Conservation (phyloP, 148 eudicot species). For the Tetragonia tetragonoides region DNA sequence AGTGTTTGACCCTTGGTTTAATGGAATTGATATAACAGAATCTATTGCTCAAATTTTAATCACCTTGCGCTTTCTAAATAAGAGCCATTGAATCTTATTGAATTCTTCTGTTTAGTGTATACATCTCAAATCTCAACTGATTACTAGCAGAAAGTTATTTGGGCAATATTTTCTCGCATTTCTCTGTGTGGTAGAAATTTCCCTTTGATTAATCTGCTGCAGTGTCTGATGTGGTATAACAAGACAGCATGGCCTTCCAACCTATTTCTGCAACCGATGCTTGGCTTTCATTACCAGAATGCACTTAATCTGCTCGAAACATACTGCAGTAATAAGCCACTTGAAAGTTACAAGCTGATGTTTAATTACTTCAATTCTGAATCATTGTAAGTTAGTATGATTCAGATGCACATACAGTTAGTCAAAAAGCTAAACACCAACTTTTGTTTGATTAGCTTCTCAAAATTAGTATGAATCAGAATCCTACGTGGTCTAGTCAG, state of each 20-base stretch:
- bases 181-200: not conserved
- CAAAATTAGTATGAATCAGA: not conserved
- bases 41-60: not conserved
- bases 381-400: not conserved
- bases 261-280: not conserved
- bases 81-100: not conserved
- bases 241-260: not conserved
- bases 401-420: constrained; percentile 5
- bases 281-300: not conserved
- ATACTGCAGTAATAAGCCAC: not conserved
- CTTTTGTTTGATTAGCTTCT: not conserved
- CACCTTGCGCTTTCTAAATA: not conserved
- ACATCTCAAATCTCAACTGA: not conserved
- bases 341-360: not conserved
- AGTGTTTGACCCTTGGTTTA: not conserved
- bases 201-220: not conserved
- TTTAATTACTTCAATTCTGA: not conserved
- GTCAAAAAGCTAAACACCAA: not conserved
- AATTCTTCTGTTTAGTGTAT: not conserved
- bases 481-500: not conserved
- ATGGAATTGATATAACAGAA: not conserved
- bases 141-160: not conserved
- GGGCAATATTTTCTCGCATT: not conserved
- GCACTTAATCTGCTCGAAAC: not conserved
- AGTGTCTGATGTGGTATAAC: not conserved